A percentile compares a stretch with the other conserved stretches of the same genome.
Conservation (phyloP, 2,329 filamentous ascomycete genomes). For the Hirsutella minnesotensis region DNA sequence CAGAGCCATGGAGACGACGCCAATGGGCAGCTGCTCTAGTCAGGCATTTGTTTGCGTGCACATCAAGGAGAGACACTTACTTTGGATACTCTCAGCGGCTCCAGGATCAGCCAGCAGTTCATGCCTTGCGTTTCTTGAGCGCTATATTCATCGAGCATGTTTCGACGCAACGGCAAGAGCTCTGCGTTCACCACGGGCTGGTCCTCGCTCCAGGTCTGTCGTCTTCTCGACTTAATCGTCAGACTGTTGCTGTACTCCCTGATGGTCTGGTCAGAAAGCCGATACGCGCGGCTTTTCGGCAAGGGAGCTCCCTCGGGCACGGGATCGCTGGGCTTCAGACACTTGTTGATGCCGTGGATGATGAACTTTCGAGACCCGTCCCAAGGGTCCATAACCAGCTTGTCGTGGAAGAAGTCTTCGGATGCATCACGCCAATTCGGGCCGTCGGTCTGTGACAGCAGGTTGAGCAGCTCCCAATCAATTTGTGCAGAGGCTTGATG, state of each 20-base stretch:
- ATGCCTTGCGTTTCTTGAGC: conserved; percentile 33
- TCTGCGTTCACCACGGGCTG: conserved; percentile 76
- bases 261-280: conserved; percentile 44
- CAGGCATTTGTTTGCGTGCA: too few relatives aligned
- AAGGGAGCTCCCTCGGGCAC: conserved; percentile 46
- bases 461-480: conserved; percentile 48
- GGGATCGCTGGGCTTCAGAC: conserved; percentile 51
- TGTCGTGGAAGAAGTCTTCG: conserved; percentile 38
- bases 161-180: conserved; percentile 64
- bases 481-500: conserved; percentile 23
- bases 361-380: conserved; percentile 55
- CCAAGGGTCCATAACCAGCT: conserved; percentile 43
- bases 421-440: conserved; percentile 29
- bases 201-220: conserved; percentile 43
- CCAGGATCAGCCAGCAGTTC: conserved; percentile 57
- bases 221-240: conserved; percentile 46
- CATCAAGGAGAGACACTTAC: too few relatives aligned
- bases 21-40: conserved; percentile 46
- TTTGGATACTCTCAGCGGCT: conserved; percentile 65
- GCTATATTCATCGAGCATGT: conserved; percentile 62
- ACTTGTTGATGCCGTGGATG: conserved; percentile 36
- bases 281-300: conserved; percentile 31
- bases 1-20: conserved; percentile 61
- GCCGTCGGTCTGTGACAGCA: conserved; percentile 20
- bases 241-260: conserved; percentile 75